Percentiles rank a stretch among this genome's conserved stretches.
These are phyloP conservation scores for Omphalea diandra DNA, from an alignment of 441 rosid species.

Conservation along the genomic window DNA sequence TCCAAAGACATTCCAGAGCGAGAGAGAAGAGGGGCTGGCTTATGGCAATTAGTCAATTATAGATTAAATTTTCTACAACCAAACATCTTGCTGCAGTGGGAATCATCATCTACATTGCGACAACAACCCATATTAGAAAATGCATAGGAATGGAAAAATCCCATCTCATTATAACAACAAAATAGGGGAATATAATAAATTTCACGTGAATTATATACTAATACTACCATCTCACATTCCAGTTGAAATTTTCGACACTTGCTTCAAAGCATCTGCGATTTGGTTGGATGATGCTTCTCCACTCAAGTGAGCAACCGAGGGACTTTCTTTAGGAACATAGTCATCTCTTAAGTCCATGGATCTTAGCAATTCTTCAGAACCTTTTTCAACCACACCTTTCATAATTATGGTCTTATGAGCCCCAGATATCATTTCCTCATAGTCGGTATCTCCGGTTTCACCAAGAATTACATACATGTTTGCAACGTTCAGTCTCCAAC, in stretches of 20 bases:
- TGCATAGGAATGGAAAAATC: neutral
- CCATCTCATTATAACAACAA: neutral
- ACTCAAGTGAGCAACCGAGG: slow-evolving; percentile 46
- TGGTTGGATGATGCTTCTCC: slow-evolving; percentile 46
- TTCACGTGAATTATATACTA: neutral
- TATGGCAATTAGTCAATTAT: neutral
- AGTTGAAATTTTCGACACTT: slow-evolving; percentile 44
- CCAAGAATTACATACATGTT: slow-evolving; percentile 85
- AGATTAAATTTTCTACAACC: neutral
- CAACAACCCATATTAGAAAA: slow-evolving; percentile 2
- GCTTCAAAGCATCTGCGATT: slow-evolving; percentile 56
- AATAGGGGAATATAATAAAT: neutral
- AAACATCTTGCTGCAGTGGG: neutral
- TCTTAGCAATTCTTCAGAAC: slow-evolving; percentile 68
- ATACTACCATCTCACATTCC: slow-evolving; percentile 26
- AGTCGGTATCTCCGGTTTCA: slow-evolving; percentile 85
- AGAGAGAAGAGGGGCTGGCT: neutral
- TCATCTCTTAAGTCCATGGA: slow-evolving; percentile 59
- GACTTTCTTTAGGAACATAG: slow-evolving; percentile 66
- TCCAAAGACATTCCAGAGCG: too few relatives aligned
- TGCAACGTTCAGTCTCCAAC: slow-evolving; percentile 87
- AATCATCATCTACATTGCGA: neutral
- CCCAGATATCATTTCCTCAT: slow-evolving; percentile 81
- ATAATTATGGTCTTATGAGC: slow-evolving; percentile 74
- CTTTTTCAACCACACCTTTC: slow-evolving; percentile 53